Percentiles rank a stretch among this genome's conserved stretches.
Evolutionary conservation across 2,329 filamentous ascomycete species (phyloP).

Genomic region (Fusarium palustre): DNA sequence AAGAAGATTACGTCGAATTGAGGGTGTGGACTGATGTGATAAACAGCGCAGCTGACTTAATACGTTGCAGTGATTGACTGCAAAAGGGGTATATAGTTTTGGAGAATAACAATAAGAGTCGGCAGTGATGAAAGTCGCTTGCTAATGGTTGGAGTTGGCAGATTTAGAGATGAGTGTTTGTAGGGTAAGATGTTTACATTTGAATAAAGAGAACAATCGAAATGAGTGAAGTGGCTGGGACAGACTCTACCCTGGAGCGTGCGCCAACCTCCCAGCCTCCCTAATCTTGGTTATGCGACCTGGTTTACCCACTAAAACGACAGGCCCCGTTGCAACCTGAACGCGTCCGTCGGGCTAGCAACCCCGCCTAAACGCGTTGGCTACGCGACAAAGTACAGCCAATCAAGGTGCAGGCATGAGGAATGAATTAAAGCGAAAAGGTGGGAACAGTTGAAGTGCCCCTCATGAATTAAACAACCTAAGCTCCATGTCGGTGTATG

Average conservation of each 20-base stretch:
- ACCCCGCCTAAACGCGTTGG: constrained; percentile 44
- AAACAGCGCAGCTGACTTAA: constrained; percentile 28
- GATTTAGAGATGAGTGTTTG: constrained; percentile 43
- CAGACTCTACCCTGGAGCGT: constrained; percentile 45
- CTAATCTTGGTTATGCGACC: constrained; percentile 33
- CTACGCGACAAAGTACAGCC: constrained; percentile 47
- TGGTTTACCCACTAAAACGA: constrained; percentile 36
- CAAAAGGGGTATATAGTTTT: constrained; percentile 8
- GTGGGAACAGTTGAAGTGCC: constrained; percentile 34
- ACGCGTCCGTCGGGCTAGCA: constrained; percentile 40
- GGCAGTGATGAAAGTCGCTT: constrained; percentile 39
- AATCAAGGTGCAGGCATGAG: constrained; percentile 40
- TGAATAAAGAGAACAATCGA: constrained; percentile 38
- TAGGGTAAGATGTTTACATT: constrained; percentile 42
- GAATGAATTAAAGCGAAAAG: constrained; percentile 25
- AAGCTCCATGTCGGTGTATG: constrained; percentile 13
- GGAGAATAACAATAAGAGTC: constrained; percentile 24
- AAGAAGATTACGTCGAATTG: constrained; percentile 31
- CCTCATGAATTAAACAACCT: constrained; percentile 39
- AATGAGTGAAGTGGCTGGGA: constrained; percentile 47
- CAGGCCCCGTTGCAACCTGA: constrained; percentile 20
- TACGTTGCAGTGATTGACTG: constrained; percentile 17
- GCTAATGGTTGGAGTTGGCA: constrained; percentile 44
- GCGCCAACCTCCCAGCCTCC: constrained; percentile 44
- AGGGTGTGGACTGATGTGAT: constrained; percentile 28